These are phyloP conservation scores for Fraxinus greggii DNA, from an alignment of 305 asterid species.

Conservation along the genomic window DNA sequence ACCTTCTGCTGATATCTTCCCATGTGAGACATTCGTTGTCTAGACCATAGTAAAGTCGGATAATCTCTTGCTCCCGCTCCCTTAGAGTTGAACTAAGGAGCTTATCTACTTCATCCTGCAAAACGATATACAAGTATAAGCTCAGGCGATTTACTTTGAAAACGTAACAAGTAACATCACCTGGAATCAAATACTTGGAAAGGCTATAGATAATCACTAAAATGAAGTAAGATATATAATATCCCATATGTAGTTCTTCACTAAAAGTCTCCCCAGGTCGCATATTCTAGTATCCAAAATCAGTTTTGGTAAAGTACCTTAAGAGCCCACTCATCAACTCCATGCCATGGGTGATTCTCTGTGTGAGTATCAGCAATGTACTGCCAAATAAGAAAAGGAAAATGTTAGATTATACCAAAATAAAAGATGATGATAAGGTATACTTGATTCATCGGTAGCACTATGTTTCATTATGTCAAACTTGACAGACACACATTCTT, in stretches of 20 bases:
- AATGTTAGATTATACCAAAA: slow-evolving; percentile 1
- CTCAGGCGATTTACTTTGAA: background rate
- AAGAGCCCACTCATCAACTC: slow-evolving; percentile 74
- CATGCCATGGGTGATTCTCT: slow-evolving; percentile 89
- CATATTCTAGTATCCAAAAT: background rate
- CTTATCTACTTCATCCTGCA: slow-evolving; percentile 84
- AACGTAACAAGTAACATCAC: background rate
- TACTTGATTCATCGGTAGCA: background rate
- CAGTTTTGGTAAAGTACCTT: slow-evolving; percentile 50
- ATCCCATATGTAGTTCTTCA: background rate
- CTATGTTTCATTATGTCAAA: slow-evolving; percentile 1
- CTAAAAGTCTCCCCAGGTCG: background rate
- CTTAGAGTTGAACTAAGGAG: slow-evolving; percentile 60
- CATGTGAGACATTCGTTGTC: slow-evolving; percentile 91
- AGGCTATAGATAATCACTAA: background rate
- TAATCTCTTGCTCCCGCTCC: slow-evolving; percentile 79
- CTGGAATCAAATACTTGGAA: slow-evolving; percentile 4
- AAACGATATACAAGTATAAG: slow-evolving; percentile 3
- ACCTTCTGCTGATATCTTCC: slow-evolving; percentile 97
- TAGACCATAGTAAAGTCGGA: slow-evolving; percentile 83
- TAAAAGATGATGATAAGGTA: background rate
- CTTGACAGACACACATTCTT: slow-evolving; percentile 1
- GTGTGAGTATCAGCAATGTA: slow-evolving; percentile 70
- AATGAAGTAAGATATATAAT: background rate
- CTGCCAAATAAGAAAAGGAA: slow-evolving; percentile 39